Base-by-base conservation (phyloP, 2,329 filamentous ascomycete species). In the Colletotrichum australisinense region DNA sequence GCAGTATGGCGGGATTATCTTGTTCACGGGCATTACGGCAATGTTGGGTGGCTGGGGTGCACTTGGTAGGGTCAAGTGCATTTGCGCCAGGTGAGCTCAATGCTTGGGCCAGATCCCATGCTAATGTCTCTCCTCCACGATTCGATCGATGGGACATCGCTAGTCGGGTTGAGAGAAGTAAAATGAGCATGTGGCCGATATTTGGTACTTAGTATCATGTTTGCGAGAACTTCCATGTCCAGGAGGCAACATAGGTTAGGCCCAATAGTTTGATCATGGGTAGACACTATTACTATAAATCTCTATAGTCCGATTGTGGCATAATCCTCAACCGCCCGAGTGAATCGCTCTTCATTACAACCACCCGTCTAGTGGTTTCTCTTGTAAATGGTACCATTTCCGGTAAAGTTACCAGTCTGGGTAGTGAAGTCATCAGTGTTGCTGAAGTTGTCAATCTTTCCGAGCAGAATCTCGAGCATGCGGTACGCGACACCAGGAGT, bases 401-500 rank as follows among this genome's bases (percentile, higher is more conserved):
- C 26, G 26, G 35, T 49, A 22, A n/a, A 63, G 7, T 63, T 32
- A 22, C 38, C 59, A 28, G 42, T 59, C 56, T 66, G 73, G 7
- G 73, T 73, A 2, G 69, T 73, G 16, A 74, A 74, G 19, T 28
- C 19, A 16, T 65, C 70, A 6, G 75, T 59, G 0, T 59, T 72
- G 0, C 73, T 72, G 32, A 81, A 6, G 11, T 77, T 69, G 65
- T 78, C 76, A 5, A 81, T 76, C 1, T 67, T 75, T 55, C 78
- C 76, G 1, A 81, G 56, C 46, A 81, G n/a, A 3, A 76, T 67
- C 72, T 81, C 79, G 2, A 81, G 35, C 0, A 80, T 75, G 1
- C 79, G 77, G 19, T 79, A 80, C 5, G 76, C 79, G 1, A 78
- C 70, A 9, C 79, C 79, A 1, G 79, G 77, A 14, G 75, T 62